A percentile compares a stretch with the other conserved stretches of the same genome.
Evolutionary conservation across 768 basidiomycete species (phyloP).

Genomic region (Tylopilus subfusipes): DNA sequence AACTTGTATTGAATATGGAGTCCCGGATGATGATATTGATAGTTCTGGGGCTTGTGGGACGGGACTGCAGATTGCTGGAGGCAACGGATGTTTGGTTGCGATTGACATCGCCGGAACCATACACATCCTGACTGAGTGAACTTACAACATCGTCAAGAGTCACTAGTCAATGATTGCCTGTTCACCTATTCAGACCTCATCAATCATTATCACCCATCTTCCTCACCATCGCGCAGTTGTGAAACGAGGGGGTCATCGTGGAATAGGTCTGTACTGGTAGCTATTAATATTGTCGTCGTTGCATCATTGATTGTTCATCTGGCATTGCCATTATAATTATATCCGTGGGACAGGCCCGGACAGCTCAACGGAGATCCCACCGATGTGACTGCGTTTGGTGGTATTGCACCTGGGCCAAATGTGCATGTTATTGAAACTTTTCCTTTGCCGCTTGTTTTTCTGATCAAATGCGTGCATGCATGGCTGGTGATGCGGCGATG

Average conservation of each 20-base stretch:
- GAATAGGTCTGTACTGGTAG: not conserved
- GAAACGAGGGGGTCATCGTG: not conserved
- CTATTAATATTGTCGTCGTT: not conserved
- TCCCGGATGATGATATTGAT: not conserved
- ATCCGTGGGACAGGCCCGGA: not conserved
- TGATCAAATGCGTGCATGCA: not conserved
- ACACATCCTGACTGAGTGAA: not conserved
- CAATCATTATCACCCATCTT: not conserved
- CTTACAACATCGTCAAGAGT: not conserved
- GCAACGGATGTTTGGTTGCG: not conserved
- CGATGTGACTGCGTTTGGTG: not conserved
- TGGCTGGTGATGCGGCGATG: too few species aligned
- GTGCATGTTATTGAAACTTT: not conserved
- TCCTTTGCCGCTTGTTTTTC: too few species aligned
- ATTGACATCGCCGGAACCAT: too few species aligned
- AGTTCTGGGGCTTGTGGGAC: not conserved
- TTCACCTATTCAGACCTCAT: not conserved
- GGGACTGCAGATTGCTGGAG: not conserved
- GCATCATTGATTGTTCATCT: not conserved
- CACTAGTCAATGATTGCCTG: too few species aligned
- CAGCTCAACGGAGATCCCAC: not conserved
- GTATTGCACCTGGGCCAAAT: not conserved
- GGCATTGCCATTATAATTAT: not conserved
- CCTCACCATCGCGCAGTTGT: not conserved
- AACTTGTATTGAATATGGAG: conserved; percentile 3